phyloP scores from a whole-genome alignment of 495 filamentous ascomycete species.

The Delitschia confertaspora region DNA sequence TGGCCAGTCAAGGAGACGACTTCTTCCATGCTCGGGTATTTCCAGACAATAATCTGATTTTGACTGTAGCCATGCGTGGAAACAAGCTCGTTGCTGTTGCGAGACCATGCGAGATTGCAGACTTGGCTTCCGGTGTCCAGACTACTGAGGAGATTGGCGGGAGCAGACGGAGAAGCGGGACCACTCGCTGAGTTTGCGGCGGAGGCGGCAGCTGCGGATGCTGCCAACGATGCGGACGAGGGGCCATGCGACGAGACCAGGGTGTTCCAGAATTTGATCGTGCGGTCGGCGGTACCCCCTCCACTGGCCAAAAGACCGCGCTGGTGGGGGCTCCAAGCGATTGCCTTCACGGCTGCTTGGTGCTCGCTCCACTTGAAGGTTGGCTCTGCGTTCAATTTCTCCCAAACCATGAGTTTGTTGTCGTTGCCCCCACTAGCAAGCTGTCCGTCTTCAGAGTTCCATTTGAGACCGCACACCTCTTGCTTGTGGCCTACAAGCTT shows the following conservation, averaged over 20 bases:
- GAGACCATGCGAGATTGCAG: conserved; percentile 91
- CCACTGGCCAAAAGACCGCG: conserved; percentile 88
- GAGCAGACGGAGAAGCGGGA: conserved; percentile 15
- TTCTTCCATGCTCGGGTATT: conserved; percentile 95
- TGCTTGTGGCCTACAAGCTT: conserved; percentile 92
- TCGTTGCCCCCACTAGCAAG: conserved; percentile 96
- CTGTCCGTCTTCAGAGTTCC: conserved; percentile 93
- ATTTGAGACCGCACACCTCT: conserved; percentile 94
- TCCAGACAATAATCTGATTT: conserved; percentile 98
- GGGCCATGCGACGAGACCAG: conserved; percentile 37
- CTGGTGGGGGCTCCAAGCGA: conserved; percentile 98
- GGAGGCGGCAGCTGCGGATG: conserved; percentile 30
- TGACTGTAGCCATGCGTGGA: conserved; percentile 96
- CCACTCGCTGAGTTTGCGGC: conserved; percentile 8
- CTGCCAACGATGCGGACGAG: conserved; percentile 46
- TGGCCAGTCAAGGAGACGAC: conserved; percentile 91
- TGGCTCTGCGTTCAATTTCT: conserved; percentile 78
- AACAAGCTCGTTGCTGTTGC: conserved; percentile 93
- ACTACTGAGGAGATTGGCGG: conserved; percentile 27
- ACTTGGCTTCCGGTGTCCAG: conserved; percentile 93
- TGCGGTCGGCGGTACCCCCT: conserved; percentile 87
- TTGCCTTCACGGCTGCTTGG: conserved; percentile 91
- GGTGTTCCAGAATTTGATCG: conserved; percentile 98
- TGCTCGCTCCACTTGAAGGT: conserved; percentile 89
- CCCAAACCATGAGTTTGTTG: conserved; percentile 98